Evolutionary conservation across 805 yeast genomes (phyloP), one percentile per base, ranked within the genome.

Genomic region (Saccharomycopsis amapae): DNA sequence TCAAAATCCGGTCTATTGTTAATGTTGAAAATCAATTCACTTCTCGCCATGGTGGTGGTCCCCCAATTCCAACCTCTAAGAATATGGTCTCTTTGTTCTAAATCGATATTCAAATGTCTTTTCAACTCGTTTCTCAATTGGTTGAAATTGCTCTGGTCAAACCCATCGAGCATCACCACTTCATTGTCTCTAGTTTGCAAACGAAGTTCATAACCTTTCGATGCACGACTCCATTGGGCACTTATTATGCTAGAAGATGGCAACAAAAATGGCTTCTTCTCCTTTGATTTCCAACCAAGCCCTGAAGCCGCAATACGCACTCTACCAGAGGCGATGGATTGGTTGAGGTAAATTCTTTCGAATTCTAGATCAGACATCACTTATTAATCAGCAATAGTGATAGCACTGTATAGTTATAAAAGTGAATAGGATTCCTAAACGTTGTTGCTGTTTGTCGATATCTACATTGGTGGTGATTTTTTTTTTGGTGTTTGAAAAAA

Each of bases 31-130:
- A 86, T 77, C 62, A 93, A 69, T 63, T 93, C 98, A 56, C 87
- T 85, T 62, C 96, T 77, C 18, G 95, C 96, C 60, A 93, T 76
- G 61, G 89, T 96, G 13, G 90, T 73, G 53, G 82, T 79, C 45
- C 99, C 99, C 98, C 98, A 93, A 65, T 93, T 93, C 98, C 98
- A 93, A 26, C 99, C 99, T 67, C 96, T 78, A 53, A 93, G 68
- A 3, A 96, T 84, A 64, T 93, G 98, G 57, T 90, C 97, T 57
- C 73, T 78, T 52, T 75, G 81, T 56, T 93, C 97, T 48, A 93
- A 71, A 46, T 76, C 75, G 36, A 85, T 68, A 46, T 70, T 71
- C 63, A 88, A 86, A 58, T 83, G 76, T 55, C 88, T 72, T 59
- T 84, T 88, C 55, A 93, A 70, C 54, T 89, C 95, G 58, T 76